Evolutionary conservation across 1,139 yeast species (phyloP), one percentile per base, ranked within the genome.

Genomic region (Blastobotrys petasosporus): DNA sequence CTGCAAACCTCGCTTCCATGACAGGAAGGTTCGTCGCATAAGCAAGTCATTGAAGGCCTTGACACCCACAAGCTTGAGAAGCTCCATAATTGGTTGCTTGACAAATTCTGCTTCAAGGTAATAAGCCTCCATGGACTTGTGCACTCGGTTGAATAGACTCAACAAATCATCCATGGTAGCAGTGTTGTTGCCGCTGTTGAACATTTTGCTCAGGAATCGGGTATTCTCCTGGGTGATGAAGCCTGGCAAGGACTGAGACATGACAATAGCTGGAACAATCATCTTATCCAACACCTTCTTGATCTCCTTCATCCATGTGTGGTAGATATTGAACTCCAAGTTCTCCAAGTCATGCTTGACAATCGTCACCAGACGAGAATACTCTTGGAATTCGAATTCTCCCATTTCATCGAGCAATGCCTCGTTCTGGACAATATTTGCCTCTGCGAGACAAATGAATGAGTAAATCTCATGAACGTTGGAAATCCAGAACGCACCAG

Each of bases 1-100:
- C 69, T 94, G 98, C 56, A 94, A 75, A 46, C 98, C 98, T 63
- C 98, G 82, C 73, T 92, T 92, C 98, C 98, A 94, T 11, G 96
- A 84, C 62, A 92, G 73, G 68, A 90, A 94, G 68, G 84, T 85
- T 65, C 97, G 80, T 71, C 96, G 82, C 95, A 92, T 85, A 47
- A 94, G 80, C 68, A 94, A 74, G 64, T 94, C 98, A 64, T 94
- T 94, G 75, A 94, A 94, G 68, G 97, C 88, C 56, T 82, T 79
- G 15, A 95, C 95, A 66, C 94, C 97, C 49, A 94, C 88, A 63
- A 85, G 84, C 62, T 84, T 80, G 59, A 94, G 73, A 57, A 92
- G 71, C 61, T 90, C 97, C 54, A 83, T 75, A 31, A 92, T 80
- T 13, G 92, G 95, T 60, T 84, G 92, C 56, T 83, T 83, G 71